A percentile compares a stretch with the other conserved stretches of the same genome.
These are phyloP conservation scores for Vaccinium vitisidaea DNA, from an alignment of 148 eudicot species.

Conservation along the genomic window DNA sequence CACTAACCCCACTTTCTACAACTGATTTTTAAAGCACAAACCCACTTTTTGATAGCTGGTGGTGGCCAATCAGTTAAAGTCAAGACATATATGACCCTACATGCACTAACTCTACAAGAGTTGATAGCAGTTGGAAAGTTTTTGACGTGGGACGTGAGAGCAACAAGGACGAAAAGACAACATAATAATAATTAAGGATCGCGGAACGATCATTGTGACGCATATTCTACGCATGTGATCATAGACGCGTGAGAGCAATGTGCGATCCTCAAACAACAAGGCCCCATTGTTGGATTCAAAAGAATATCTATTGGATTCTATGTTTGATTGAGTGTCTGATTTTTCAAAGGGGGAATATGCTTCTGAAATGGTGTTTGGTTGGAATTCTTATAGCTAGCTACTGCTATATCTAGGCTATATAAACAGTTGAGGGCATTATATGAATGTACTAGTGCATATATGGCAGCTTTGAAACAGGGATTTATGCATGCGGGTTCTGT, in stretches of 20 bases:
- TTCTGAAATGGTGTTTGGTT: neutral
- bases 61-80: neutral
- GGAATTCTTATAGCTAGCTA: neutral
- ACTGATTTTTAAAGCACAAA: neutral
- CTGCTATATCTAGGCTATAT: neutral
- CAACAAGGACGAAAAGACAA: neutral
- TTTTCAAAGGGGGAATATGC: neutral
- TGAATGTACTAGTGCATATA: neutral
- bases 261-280: slow-evolving; percentile 1
- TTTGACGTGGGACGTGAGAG: neutral
- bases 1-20: neutral
- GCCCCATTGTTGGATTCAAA: neutral
- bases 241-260: neutral
- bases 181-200: neutral
- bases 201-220: neutral
- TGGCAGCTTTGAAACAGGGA: neutral
- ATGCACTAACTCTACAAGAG: neutral
- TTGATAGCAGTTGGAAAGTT: neutral
- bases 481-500: neutral
- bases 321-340: neutral
- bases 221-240: neutral
- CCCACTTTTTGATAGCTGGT: neutral
- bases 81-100: neutral
- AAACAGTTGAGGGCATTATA: neutral
- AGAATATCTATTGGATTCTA: neutral